Evolutionary conservation across 176 grass and related monocot genomes (phyloP).

Genomic region (Oryza meyeriana): DNA sequence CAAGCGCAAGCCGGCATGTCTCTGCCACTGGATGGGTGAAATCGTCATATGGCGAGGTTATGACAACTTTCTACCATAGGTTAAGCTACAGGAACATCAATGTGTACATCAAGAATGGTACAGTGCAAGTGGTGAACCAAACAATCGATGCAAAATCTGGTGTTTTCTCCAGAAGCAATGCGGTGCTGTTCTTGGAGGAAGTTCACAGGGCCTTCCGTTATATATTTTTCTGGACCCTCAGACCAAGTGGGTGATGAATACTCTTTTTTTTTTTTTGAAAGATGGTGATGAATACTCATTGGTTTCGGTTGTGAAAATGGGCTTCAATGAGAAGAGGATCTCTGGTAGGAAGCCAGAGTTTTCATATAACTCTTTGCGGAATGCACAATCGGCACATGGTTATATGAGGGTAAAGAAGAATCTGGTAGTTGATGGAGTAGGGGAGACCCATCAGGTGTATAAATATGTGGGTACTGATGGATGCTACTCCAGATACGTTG

Average conservation of each 20-base stretch:
- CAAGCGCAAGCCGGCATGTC: conserved; percentile 30
- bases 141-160: conserved; percentile 37
- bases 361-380: conserved; percentile 42
- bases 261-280: too few species aligned
- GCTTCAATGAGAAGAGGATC: conserved; percentile 37
- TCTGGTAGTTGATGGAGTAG: conserved; percentile 50
- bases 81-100: conserved; percentile 47
- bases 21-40: conserved; percentile 54
- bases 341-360: conserved; percentile 25
- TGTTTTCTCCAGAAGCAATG: conserved; percentile 13
- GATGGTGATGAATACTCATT: conserved; percentile 48
- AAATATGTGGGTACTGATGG: conserved; percentile 55
- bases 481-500: conserved; percentile 73
- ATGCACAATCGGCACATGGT: conserved; percentile 42
- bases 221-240: conserved; percentile 43
- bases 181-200: conserved; percentile 26
- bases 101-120: conserved; percentile 33
- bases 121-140: conserved; percentile 45
- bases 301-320: conserved; percentile 32
- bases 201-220: conserved; percentile 36
- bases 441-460: conserved; percentile 56
- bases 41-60: conserved; percentile 47
- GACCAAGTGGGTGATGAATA: conserved; percentile 50
- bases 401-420: conserved; percentile 67
- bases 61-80: conserved; percentile 42